Evolutionary conservation across 495 filamentous ascomycete genomes (phyloP).

Genomic region (Lophiotrema nucula): DNA sequence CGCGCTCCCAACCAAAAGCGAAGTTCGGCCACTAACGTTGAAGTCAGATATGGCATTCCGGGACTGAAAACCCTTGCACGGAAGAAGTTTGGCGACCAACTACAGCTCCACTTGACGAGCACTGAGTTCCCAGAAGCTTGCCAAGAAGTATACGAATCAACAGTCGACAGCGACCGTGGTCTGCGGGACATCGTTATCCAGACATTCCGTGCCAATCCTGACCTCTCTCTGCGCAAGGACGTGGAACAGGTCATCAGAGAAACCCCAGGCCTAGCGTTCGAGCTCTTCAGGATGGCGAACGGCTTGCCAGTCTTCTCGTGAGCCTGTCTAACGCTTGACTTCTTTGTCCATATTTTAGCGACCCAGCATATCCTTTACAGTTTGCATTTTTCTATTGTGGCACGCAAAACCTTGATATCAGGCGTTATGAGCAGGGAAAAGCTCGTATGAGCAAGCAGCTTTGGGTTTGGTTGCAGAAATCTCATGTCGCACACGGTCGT

Average conservation of each 20-base stretch:
- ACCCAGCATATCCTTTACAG: too few species aligned
- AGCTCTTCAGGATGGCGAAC: constrained; percentile 37
- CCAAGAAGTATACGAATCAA: constrained; percentile 45
- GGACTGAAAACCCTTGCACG: constrained; percentile 44
- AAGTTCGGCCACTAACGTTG: constrained; percentile 1
- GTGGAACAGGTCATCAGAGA: constrained; percentile 37
- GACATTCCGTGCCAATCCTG: constrained; percentile 39
- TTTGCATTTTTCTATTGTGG: too few species aligned
- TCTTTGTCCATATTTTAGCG: too few species aligned
- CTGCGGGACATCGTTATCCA: constrained; percentile 44
- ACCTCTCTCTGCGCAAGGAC: constrained; percentile 38
- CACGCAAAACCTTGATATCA: background rate
- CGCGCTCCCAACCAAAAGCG: background rate
- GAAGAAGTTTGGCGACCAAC: constrained; percentile 41
- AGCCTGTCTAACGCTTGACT: too few species aligned
- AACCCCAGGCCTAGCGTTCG: constrained; percentile 39
- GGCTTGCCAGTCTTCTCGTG: constrained; percentile 14
- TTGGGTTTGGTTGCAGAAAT: too few species aligned
- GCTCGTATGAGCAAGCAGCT: too few species aligned
- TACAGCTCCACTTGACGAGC: constrained; percentile 36
- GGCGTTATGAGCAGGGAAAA: background rate
- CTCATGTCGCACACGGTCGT: too few species aligned
- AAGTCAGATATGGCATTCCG: constrained; percentile 43
- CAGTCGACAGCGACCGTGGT: constrained; percentile 43
- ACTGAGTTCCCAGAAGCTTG: constrained; percentile 44